A percentile compares a stretch with the other conserved stretches of the same genome.
These are phyloP conservation scores for Cyclaneusma minus DNA, from an alignment of 2,329 filamentous ascomycete species.

Conservation along the genomic window DNA sequence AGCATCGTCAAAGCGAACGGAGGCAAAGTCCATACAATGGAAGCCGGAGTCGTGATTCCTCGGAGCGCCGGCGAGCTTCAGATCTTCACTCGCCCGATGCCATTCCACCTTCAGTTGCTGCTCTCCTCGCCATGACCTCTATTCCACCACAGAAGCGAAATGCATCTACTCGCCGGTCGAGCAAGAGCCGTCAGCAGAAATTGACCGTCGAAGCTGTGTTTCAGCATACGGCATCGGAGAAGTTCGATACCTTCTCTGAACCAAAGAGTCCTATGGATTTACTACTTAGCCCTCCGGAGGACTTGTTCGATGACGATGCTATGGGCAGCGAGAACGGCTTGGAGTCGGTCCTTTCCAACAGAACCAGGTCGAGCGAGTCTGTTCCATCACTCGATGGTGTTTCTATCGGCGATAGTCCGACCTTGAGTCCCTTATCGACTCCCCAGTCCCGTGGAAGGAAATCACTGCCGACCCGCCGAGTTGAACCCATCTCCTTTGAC, in stretches of 20 bases:
- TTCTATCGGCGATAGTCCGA: conserved; percentile 23
- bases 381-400: conserved; percentile 39
- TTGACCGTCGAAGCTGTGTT: conserved; percentile 43
- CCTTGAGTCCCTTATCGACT: conserved; percentile 5
- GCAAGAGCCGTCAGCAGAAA: conserved; percentile 13
- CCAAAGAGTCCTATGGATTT: conserved; percentile 40
- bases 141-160: conserved; percentile 32
- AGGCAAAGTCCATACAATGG: conserved; percentile 9
- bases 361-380: conserved; percentile 43
- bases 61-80: conserved; percentile 17
- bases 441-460: conserved; percentile 22
- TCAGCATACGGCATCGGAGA: conserved; percentile 35
- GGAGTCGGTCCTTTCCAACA: conserved; percentile 34
- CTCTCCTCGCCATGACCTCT: conserved; percentile 43
- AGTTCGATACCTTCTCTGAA: conserved; percentile 38
- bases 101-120: conserved; percentile 42
- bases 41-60: conserved; percentile 5
- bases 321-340: conserved; percentile 35
- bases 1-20: conserved; percentile 9
- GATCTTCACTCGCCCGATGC: conserved; percentile 35
- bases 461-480: conserved; percentile 26
- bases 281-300: conserved; percentile 44
- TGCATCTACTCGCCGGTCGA: conserved; percentile 6
- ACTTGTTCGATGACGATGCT: conserved; percentile 30
- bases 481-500: conserved; percentile 40